phyloP scores from a whole-genome alignment of 179 eudicot genomes.

The Patellifolia procumbens region DNA sequence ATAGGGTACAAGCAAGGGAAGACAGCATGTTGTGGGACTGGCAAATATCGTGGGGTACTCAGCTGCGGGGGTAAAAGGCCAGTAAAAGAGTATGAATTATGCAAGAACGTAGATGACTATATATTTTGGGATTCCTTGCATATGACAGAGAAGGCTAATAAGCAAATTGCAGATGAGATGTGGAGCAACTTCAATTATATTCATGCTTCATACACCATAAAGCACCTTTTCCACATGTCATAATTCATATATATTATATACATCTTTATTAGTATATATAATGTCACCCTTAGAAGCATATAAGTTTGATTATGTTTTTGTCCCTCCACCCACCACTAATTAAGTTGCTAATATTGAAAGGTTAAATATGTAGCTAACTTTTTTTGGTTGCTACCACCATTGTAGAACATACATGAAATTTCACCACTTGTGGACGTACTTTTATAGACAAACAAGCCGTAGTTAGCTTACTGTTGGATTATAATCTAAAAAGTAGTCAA shows the following conservation, averaged over 20 bases:
- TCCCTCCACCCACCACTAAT: too few relatives aligned
- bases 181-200: conserved; percentile 33
- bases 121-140: conserved; percentile 59
- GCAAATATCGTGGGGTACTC: conserved; percentile 39
- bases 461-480: too few relatives aligned
- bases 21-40: conserved; percentile 62
- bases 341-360: too few relatives aligned
- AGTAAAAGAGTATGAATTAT: conserved; percentile 39
- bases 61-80: conserved; percentile 61
- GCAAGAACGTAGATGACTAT: conserved; percentile 39
- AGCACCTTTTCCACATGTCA: conserved; percentile 22
- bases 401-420: too few relatives aligned
- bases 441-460: too few relatives aligned
- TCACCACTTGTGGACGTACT: too few relatives aligned
- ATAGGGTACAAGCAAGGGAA: conserved; percentile 50
- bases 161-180: conserved; percentile 45
- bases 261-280: too few relatives aligned
- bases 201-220: conserved; percentile 21
- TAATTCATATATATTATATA: background rate
- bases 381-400: too few relatives aligned
- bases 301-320: too few relatives aligned
- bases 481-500: too few relatives aligned
- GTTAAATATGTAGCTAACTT: too few relatives aligned
- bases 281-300: too few relatives aligned
- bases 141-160: conserved; percentile 42